phyloP scores from a whole-genome alignment of 768 basidiomycete species.

The Porpolomopsis calyptriformis region DNA sequence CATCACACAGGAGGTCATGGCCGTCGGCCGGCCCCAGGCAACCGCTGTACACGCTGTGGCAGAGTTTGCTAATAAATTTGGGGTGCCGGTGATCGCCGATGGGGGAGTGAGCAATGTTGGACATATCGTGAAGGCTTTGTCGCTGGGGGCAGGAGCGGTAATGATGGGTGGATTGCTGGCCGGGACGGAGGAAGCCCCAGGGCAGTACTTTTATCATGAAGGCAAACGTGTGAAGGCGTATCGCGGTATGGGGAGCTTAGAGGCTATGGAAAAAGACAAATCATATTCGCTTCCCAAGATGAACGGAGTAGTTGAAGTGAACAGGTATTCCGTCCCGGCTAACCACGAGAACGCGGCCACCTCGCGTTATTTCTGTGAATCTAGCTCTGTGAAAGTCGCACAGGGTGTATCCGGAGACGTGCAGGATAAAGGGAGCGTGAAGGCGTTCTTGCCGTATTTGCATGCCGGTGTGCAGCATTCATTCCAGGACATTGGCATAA shows the following conservation, averaged over 20 bases:
- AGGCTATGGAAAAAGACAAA: constrained; percentile 82
- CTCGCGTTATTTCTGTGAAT: constrained; percentile 90
- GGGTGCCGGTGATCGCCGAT: constrained; percentile 93
- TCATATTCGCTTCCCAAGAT: constrained; percentile 24
- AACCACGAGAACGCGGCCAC: constrained; percentile 89
- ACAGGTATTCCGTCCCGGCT: constrained; percentile 40
- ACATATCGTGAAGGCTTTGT: constrained; percentile 93
- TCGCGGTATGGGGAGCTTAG: constrained; percentile 89
- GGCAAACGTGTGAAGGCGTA: constrained; percentile 99
- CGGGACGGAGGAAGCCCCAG: constrained; percentile 93
- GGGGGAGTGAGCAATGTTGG: constrained; percentile 94
- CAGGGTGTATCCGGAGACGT: constrained; percentile 96
- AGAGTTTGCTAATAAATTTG: constrained; percentile 88
- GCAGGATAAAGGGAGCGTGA: constrained; percentile 92
- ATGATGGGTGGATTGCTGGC: constrained; percentile 99
- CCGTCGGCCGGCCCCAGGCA: constrained; percentile 94
- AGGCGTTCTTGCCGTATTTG: constrained; percentile 83
- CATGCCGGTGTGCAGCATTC: constrained; percentile 83
- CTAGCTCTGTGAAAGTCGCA: constrained; percentile 88
- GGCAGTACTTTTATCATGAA: constrained; percentile 98
- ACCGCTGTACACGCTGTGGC: constrained; percentile 96
- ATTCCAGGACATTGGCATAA: constrained; percentile 85
- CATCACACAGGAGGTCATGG: constrained; percentile 99
- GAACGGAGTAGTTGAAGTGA: constrained; percentile 20
- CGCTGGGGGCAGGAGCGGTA: constrained; percentile 89